Evolutionary conservation across 1,139 yeast species (phyloP), one percentile per base, ranked within the genome.

Genomic region (Hansenula anomala): DNA sequence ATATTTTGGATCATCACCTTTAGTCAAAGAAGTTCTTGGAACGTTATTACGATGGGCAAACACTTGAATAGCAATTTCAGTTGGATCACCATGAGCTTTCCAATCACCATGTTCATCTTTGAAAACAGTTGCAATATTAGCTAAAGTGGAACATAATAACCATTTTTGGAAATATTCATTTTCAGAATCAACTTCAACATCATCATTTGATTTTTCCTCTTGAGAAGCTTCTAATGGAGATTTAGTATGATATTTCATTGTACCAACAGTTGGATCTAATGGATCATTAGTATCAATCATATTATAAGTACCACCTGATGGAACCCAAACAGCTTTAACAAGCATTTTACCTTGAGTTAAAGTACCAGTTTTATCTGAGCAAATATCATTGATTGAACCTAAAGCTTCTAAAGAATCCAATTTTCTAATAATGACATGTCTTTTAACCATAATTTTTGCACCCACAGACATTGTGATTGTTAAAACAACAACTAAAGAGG

Each of bases 401-500:
- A 84, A 67, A 20, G 89, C 89, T 57, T 84, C 94, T 35, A 84
- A 68, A 2, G 94, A 82, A 55, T 84, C 92, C 43, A 85, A 69
- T 52, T 81, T 84, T 54, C 94, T 71, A 16, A 85, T 89, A 61
- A 85, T 80, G 28, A 85, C 94, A 54, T 82, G 68, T 53, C 81
- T 73, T 36, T 64, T 60, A 30, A 80, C 83, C 94, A 85, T 85
- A 14, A 78, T 83, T 51, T 80, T 82, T 28, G 94, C 85, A 19
- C 94, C 94, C 44, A 83, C 82, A 8, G 94, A 90, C 92, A 85
- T 84, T 5, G 94, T 84, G 45, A 85, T 84, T 14, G 94, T 84
- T 44, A 85, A 71, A 17, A 85, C 94, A 30, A 84, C 94, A 43
- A 84, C 81, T 49, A 85, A 69, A 1, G 90, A 80, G 4, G 90